These are phyloP conservation scores for Leucosporidium scottii DNA, from an alignment of 768 basidiomycete species.

Conservation along the genomic window DNA sequence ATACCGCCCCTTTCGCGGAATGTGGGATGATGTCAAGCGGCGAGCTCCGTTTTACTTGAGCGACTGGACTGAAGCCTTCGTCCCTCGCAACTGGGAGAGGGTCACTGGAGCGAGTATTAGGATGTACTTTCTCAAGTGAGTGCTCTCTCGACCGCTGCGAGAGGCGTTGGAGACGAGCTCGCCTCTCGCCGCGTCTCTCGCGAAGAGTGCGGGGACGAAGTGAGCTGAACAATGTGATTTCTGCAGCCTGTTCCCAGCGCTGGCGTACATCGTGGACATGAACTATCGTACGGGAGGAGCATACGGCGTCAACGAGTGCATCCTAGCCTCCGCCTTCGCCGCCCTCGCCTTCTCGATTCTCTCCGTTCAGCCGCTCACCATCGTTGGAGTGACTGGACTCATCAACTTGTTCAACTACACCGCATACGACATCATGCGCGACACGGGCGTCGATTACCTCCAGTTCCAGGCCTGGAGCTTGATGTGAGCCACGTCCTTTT, in stretches of 20 bases:
- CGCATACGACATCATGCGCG: constrained; percentile 37
- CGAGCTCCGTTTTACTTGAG: constrained; percentile 71
- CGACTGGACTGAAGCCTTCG: constrained; percentile 89
- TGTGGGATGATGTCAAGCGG: constrained; percentile 60
- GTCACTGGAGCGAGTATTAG: constrained; percentile 78
- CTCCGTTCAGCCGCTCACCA: constrained; percentile 82
- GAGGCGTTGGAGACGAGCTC: background rate
- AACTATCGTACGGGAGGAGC: constrained; percentile 76
- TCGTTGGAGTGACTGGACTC: constrained; percentile 69
- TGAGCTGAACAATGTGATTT: constrained; percentile 15
- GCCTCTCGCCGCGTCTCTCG: background rate
- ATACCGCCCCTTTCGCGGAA: constrained; percentile 49
- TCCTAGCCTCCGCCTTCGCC: constrained; percentile 78
- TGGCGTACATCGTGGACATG: constrained; percentile 79
- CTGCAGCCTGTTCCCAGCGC: constrained; percentile 38
- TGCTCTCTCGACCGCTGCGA: background rate
- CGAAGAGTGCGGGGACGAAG: background rate
- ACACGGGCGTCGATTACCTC: constrained; percentile 35
- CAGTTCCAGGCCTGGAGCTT: constrained; percentile 39
- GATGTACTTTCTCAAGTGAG: constrained; percentile 77
- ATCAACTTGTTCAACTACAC: constrained; percentile 41
- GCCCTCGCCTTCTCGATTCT: constrained; percentile 79
- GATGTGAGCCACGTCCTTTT: constrained; percentile 22
- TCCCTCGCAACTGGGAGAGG: constrained; percentile 54
- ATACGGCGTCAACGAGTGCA: constrained; percentile 82